Evolutionary conservation across 192 early-diverging fungal genomes (phyloP), one percentile per base, ranked within the genome.

Genomic region (Linnemannia elongata): DNA sequence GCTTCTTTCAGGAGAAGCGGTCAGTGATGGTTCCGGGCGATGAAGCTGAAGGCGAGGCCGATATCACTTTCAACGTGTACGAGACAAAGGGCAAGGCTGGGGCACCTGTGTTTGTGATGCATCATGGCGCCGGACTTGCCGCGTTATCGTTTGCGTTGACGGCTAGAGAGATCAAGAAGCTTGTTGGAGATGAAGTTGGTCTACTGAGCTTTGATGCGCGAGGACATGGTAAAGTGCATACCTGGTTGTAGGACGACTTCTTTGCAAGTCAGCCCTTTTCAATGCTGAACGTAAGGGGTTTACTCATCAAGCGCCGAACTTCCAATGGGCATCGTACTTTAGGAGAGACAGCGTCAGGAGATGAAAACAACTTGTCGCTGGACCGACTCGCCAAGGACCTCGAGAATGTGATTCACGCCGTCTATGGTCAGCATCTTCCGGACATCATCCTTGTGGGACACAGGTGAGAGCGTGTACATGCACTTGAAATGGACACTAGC

Each of bases 41-140:
- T 9, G 82, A 86, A 10, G 35, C n/a, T 10, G 71, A 54, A 44
- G 42, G n/a, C 0, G 73, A 76, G 33, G 39, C 63, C 6, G 75
- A 81, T 63, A 83, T 90, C 74, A 77, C 87, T n/a, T 92, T 92
- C 88, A 82, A 82, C 24, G 80, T 85, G 49, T 92, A 89, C 74
- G 83, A 88, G 41, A 89, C 76, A n/a, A 45, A 42, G 35, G 81
- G 81, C 12, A 88, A 81, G 39, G 69, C 84, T 60, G 79, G 82
- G 47, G 91, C 90, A n/a, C 94, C 94, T 0, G 36, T 95, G 4
- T 96, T 96, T 90, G 90, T 96, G 39, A 87, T 96, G 80, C 95
- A 96, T 89, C 96, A 97, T 87, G 96, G 96, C n/a, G 96, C 95
- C 4, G 96, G 95, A 17, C 90, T 92, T 77, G 90, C 91, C 3